Evolutionary conservation across 1,284 basidiomycete species (phyloP).

Genomic region (Marasmius tenuissimus): DNA sequence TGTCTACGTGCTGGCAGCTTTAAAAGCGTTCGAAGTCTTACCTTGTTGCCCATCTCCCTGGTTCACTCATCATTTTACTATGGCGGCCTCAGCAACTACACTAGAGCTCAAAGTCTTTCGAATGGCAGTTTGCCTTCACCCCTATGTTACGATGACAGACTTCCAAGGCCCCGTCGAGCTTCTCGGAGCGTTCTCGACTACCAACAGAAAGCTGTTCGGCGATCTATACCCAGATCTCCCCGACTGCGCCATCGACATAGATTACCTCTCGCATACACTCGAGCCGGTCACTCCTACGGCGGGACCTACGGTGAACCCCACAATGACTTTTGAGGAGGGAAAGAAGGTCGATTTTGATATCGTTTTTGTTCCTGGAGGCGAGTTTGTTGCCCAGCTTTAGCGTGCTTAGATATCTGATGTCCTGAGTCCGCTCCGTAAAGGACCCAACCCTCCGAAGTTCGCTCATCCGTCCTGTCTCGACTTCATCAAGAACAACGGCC

Average conservation of each 20-base stretch:
- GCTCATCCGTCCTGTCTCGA: slow-evolving; percentile 16
- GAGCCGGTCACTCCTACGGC: slow-evolving; percentile 17
- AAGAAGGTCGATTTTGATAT: slow-evolving; percentile 18
- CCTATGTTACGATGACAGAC: slow-evolving; percentile 26
- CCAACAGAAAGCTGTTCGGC: slow-evolving; percentile 12
- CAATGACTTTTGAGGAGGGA: slow-evolving; percentile 18
- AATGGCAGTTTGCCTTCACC: slow-evolving; percentile 29
- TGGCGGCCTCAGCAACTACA: background rate
- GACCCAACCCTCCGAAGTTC: background rate
- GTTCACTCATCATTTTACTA: too few species aligned
- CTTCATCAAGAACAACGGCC: slow-evolving; percentile 24
- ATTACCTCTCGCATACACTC: slow-evolving; percentile 20
- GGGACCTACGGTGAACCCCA: slow-evolving; percentile 19
- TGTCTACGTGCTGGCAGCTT: too few species aligned
- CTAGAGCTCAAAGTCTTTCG: slow-evolving; percentile 2
- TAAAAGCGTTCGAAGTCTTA: too few species aligned
- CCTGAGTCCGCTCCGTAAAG: background rate
- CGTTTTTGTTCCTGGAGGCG: slow-evolving; percentile 23
- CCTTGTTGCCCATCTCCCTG: too few species aligned
- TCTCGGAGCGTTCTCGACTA: slow-evolving; percentile 25
- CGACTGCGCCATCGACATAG: slow-evolving; percentile 15
- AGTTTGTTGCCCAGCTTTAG: too few species aligned
- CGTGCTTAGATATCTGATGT: background rate
- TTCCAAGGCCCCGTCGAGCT: slow-evolving; percentile 32
- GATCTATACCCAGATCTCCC: slow-evolving; percentile 8